Evolutionary conservation across 176 grass and related monocot genomes (phyloP), one percentile per base, ranked within the genome.

Genomic region (Oryza brachyantha): DNA sequence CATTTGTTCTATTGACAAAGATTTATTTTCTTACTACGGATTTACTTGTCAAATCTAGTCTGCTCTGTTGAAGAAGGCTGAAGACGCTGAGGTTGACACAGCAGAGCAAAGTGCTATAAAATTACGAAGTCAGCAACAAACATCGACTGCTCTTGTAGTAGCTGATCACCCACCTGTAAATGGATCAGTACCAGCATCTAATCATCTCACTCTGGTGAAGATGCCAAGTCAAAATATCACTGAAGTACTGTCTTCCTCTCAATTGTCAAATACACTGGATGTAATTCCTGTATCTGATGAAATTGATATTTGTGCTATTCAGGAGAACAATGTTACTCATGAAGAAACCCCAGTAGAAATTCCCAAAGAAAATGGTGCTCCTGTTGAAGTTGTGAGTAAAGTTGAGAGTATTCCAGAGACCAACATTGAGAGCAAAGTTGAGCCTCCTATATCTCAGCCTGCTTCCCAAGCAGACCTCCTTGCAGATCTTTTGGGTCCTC

Each of bases 81-180:
- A 94, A 88, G 96, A 99, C 81, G 90, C 96, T 76, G 96, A 99
- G 86, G 84, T 99, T 73, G 96, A 99, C 63, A 93, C 92, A 26
- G 96, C 92, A 87, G 96, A 99, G 81, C 96, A 99, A 83, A 99
- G 96, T 85, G 96, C 96, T 63, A 99, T 99, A 85, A 99, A 90
- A 81, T 79, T 99, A 38, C 82, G 96, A 27, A 95, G 88, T 88
- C 96, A 99, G 61, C 92, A 99, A 83, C 92, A 93, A 81, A 89
- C 84, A 72, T 99, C 96, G 13, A 99, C 38, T 85, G 96, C 96
- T 70, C 48, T 99, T 80, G 96, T 99, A 66, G 72, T 99, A 75
- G 42, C 92, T 70, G 92, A 87, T 81, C 88, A 89, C 11, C 78
- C 54, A 16, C 78, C 90, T 82, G 81, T 77, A 73, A 99, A 95